A percentile compares a stretch with the other conserved stretches of the same genome.
Conservation (phyloP, 2,329 filamentous ascomycete genomes). For the Zalaria obscura region DNA sequence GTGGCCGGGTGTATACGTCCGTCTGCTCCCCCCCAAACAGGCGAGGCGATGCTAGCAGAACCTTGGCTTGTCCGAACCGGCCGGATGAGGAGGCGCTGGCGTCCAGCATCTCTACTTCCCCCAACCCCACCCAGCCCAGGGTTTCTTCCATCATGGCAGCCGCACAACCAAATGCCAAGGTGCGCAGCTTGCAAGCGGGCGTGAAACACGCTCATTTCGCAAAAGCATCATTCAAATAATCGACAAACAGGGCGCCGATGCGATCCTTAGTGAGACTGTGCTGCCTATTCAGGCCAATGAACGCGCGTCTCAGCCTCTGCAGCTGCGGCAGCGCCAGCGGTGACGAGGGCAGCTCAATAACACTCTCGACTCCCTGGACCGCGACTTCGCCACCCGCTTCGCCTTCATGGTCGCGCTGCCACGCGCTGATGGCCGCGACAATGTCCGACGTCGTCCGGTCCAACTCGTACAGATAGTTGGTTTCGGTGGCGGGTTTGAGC, state of each 20-base stretch:
- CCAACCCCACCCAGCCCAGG: no score
- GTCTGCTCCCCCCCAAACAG: no score
- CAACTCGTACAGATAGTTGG: constrained; percentile 66
- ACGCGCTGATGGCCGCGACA: constrained; percentile 53
- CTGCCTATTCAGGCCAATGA: constrained; percentile 60
- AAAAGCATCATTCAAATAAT: constrained; percentile 27
- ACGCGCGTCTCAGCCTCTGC: constrained; percentile 64
- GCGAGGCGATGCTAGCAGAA: no score
- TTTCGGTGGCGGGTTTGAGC: constrained; percentile 44
- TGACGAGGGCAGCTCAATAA: constrained; percentile 53
- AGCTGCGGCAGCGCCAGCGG: constrained; percentile 56
- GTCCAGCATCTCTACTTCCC: no score
- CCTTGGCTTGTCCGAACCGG: no score
- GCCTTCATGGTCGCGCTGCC: constrained; percentile 48
- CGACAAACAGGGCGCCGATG: constrained; percentile 24
- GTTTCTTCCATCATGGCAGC: no score
- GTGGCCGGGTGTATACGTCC: no score
- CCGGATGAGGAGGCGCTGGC: no score
- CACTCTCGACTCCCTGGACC: constrained; percentile 34
- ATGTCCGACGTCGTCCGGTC: constrained; percentile 69
- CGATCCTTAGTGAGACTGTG: constrained; percentile 30
- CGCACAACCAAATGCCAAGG: no score
- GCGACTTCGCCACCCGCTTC: constrained; percentile 41
- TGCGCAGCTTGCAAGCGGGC: no score
- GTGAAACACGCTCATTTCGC: constrained; percentile 5